Base-by-base conservation (phyloP, 768 basidiomycete species). In the Auricularia cornea region DNA sequence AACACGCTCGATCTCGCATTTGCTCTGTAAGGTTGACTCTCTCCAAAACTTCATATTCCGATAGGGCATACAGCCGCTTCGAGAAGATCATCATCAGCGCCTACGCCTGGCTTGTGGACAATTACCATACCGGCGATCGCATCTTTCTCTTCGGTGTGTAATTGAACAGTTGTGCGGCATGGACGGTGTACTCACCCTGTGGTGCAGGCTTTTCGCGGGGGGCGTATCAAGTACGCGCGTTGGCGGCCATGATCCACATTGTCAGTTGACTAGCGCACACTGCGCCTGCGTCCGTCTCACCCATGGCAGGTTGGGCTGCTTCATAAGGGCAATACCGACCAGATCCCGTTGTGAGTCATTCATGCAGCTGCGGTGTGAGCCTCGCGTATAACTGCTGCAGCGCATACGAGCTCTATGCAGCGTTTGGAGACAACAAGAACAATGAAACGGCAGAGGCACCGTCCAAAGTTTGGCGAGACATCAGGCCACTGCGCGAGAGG, bases 191-290 rank as follows among this genome's bases (percentile, higher is more conserved):
- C 44, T n/a, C n/a, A n/a, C 29, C 26, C 10, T 8, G n/a, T n/a
- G n/a, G 18, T 59, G 6, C 44, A 81, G 79, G 79, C 4, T 81
- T 78, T 64, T 80, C 80, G 2, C 77, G 80, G 18, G 80, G 79
- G 4, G 80, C 78, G n/a, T 81, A 79, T 64, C 80, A 80, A 67
- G 77, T 75, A 3, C 74, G 80, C 30, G 75, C 71, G 1, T 57
- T 81, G 51, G 77, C 80, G 3, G 80, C 71, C 23, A 81, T 81
- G 80, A 79, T 80, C 23, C 62, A 75, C n/a, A 71, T 63, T 60
- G 80, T 77, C 30, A 1, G 59, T 20, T 26, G 20, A 35, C 41
- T 48, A 30, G 35, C 11, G 29, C 38, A 10, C 23, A 12, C 18
- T 18, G 26, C 20, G 44, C 44, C 44, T 18, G 11, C 44, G 18